Base-by-base conservation (phyloP, 1,284 basidiomycete species). In the Inonotus hispidus region DNA sequence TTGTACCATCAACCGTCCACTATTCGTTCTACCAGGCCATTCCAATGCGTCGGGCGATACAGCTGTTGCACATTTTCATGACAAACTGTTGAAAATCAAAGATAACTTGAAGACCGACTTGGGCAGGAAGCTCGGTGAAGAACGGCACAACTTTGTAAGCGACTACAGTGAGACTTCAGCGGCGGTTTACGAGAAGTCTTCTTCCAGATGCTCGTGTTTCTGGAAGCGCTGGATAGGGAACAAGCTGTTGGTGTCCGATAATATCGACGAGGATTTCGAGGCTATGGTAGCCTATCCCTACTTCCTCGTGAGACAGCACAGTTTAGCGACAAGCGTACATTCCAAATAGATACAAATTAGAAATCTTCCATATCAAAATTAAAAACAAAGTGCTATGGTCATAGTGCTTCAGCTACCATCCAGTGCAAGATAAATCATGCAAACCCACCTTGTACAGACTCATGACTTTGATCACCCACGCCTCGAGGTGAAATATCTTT, bases 401-500 rank as follows among this genome's bases (percentile, higher is more conserved):
- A 43, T 7, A 6, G 41, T 16, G n/a, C 6, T 14, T 43, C n/a
- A 43, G 41, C n/a, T 43, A 43, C 16, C n/a, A 6, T 6, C n/a
- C 19, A 21, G 13, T 7, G 16, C 41, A 21, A 7, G 19, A 43
- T n/a, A 21, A 5, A n/a, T n/a, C 16, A 43, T 21, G 19, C 16
- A n/a, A n/a, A 45, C 76, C 46, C 54, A 87, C 87, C 77, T 90
- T 90, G 68, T 88, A 86, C 58, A 90, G 63, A 67, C 82, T 49
- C 46, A 49, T 49, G 41, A 90, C 82, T 70, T 93, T 93, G 53
- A 91, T 85, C 1, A 91, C 88, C 90, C 91, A 96, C 16, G 93
- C 93, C 71, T 98, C 95, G 47, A 98, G 81, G 70, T 98, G 95
- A 75, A 90, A 97, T 63, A 98, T 97, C 74, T 96, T 95, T 74